These are phyloP conservation scores for Pyrrhoderma lamaoense DNA, from an alignment of 1,284 basidiomycete species.

Conservation along the genomic window DNA sequence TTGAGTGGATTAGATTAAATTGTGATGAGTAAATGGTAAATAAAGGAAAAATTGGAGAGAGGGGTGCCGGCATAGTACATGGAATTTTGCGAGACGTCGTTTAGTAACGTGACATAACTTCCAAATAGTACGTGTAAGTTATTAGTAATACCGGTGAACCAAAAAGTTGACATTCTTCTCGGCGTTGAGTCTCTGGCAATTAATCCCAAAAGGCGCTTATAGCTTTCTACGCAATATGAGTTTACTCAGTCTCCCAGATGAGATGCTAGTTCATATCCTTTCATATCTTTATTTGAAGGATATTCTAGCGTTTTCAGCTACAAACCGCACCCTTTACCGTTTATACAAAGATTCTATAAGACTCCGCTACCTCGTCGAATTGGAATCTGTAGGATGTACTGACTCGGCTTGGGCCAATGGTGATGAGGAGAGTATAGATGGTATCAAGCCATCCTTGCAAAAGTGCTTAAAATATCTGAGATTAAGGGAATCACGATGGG, in stretches of 20 bases:
- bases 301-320: not conserved
- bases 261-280: not conserved
- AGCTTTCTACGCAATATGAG: not conserved
- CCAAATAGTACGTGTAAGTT: too few relatives aligned
- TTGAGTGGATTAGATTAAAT: too few relatives aligned
- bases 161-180: too few relatives aligned
- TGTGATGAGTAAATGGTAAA: too few relatives aligned
- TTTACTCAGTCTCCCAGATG: slow-evolving; percentile 1
- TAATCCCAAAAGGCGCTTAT: too few relatives aligned
- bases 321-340: not conserved
- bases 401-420: not conserved
- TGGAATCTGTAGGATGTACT: slow-evolving; percentile 5
- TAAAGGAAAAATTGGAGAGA: too few relatives aligned
- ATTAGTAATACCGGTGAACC: too few relatives aligned
- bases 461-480: slow-evolving; percentile 7
- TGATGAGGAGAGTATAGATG: not conserved
- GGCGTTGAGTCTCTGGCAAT: too few relatives aligned
- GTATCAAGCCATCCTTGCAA: too few relatives aligned
- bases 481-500: slow-evolving; percentile 6
- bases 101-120: not conserved
- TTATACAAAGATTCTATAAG: slow-evolving; percentile 6
- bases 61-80: too few relatives aligned
- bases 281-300: not conserved
- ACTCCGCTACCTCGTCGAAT: slow-evolving; percentile 10
- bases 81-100: not conserved